A percentile compares a stretch with the other conserved stretches of the same genome.
Evolutionary conservation across 331 rosid species (phyloP).

Genomic region (Quercus tomentella): DNA sequence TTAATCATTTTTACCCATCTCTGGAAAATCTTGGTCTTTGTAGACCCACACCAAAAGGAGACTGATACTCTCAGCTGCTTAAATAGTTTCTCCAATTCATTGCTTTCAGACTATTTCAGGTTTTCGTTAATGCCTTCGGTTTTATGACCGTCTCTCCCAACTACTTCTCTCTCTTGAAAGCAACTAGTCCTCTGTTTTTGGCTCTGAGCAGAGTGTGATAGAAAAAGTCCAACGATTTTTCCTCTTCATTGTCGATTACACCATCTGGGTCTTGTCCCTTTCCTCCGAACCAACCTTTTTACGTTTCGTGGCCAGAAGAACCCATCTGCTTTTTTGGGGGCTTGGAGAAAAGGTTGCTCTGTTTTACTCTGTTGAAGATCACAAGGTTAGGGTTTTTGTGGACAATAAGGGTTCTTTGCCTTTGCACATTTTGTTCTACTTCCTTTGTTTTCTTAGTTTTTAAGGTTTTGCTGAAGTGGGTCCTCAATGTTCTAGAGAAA

Average conservation of each 20-base stretch:
- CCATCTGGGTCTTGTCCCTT: slow-evolving; percentile 29
- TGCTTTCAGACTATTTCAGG: slow-evolving; percentile 9
- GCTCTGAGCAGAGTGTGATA: slow-evolving; percentile 1
- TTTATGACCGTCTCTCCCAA: slow-evolving; percentile 31
- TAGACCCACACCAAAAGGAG: not conserved
- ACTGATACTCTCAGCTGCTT: not conserved
- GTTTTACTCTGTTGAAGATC: slow-evolving; percentile 17
- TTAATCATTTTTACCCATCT: slow-evolving; percentile 2
- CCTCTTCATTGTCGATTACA: slow-evolving; percentile 7
- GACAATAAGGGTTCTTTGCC: not conserved
- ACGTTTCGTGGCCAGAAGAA: slow-evolving; percentile 5
- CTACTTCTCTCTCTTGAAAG: slow-evolving; percentile 29
- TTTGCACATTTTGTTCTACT: not conserved
- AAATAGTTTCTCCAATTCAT: not conserved
- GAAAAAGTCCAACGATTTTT: slow-evolving; percentile 1
- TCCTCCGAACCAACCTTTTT: slow-evolving; percentile 19
- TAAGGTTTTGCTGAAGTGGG: not conserved
- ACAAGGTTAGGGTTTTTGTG: slow-evolving; percentile 21
- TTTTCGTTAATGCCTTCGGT: slow-evolving; percentile 24
- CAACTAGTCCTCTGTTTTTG: slow-evolving; percentile 9
- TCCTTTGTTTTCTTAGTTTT: not conserved
- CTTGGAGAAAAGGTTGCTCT: slow-evolving; percentile 9
- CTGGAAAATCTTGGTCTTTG: slow-evolving; percentile 26
- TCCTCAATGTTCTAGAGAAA: not conserved
- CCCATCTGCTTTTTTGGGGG: slow-evolving; percentile 17